phyloP scores from a whole-genome alignment of 805 yeast genomes.

The Candida morakotiae region DNA sequence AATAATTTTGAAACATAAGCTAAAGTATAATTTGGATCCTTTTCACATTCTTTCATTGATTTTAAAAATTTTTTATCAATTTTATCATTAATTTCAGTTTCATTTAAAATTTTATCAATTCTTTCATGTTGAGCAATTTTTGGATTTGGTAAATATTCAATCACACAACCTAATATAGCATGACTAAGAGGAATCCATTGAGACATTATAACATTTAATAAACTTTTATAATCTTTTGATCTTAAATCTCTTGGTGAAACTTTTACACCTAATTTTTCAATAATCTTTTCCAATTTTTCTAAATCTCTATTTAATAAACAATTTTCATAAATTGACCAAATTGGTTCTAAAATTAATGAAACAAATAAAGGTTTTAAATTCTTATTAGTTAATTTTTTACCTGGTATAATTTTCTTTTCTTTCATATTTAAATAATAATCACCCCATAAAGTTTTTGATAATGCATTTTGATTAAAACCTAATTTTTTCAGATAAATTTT shows the following conservation, averaged over 20 bases:
- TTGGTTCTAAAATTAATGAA: conserved; percentile 77
- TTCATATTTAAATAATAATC: conserved; percentile 88
- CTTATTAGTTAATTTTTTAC: conserved; percentile 60
- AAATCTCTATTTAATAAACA: conserved; percentile 60
- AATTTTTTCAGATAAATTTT: conserved; percentile 78
- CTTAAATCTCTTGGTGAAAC: conserved; percentile 71
- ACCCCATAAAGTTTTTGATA: conserved; percentile 93
- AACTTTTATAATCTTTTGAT: conserved; percentile 67
- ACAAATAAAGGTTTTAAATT: conserved; percentile 78
- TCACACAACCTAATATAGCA: conserved; percentile 77
- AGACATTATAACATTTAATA: conserved; percentile 66
- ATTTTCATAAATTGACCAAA: conserved; percentile 86
- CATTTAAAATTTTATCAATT: conserved; percentile 57
- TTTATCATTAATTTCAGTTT: conserved; percentile 27
- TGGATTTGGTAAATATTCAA: conserved; percentile 85
- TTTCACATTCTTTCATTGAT: conserved; percentile 66
- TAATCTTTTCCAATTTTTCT: conserved; percentile 72
- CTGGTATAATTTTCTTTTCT: conserved; percentile 73
- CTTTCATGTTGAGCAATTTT: conserved; percentile 67
- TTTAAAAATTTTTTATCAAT: conserved; percentile 46
- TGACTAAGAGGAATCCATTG: conserved; percentile 95
- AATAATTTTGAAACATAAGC: conserved; percentile 89
- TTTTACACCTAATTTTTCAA: conserved; percentile 62
- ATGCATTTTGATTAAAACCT: conserved; percentile 74
- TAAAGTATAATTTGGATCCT: conserved; percentile 49